Base-by-base conservation (phyloP, 2,329 filamentous ascomycete genomes). In the Harringtonia aguacate region DNA sequence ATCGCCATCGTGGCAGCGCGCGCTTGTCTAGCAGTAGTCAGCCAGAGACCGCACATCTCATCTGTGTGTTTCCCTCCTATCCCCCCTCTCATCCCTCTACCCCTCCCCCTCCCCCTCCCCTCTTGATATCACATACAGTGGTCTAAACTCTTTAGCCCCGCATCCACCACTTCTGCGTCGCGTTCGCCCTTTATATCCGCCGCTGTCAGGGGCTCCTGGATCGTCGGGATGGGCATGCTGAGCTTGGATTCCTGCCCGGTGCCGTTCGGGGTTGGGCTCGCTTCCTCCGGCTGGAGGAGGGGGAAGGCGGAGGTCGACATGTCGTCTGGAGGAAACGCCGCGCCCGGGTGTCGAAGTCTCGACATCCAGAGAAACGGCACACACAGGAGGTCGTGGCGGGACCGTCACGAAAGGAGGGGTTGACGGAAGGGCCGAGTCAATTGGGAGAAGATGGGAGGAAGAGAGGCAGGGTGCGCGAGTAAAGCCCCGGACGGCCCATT, bases 1-100 rank as follows among this genome's bases (percentile, higher is more conserved):
- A 95, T 56, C 92, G 82, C 92, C 92, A 97, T 73, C 64, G 64
- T 44, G 92, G 89, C 46, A 98, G 78, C 53, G 80, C 80, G 60
- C 79, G 77, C 58, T 84, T 87, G 65, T 95, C 88, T 95, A 52
- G 24, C 24, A 27, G 24, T n/a, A n/a, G 24, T 27, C 24, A 27
- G 24, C 24, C 7, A 10, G n/a, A n/a, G n/a, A n/a, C n/a, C n/a
- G n/a, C n/a, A n/a, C n/a, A n/a, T n/a, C n/a, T n/a, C n/a, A n/a
- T n/a, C n/a, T n/a, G n/a, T n/a, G n/a, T n/a, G n/a, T n/a, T n/a
- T n/a, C n/a, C n/a, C n/a, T n/a, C n/a, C n/a, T n/a, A n/a, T n/a
- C n/a, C n/a, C n/a, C n/a, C n/a, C n/a, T n/a, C n/a, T n/a, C n/a
- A n/a, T n/a, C n/a, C n/a, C n/a, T n/a, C n/a, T n/a, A 7, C 24